Percentiles rank a stretch among this genome's conserved stretches.
phyloP scores from a whole-genome alignment of 2,329 filamentous ascomycete genomes.

The Fusarium incarnatum region DNA sequence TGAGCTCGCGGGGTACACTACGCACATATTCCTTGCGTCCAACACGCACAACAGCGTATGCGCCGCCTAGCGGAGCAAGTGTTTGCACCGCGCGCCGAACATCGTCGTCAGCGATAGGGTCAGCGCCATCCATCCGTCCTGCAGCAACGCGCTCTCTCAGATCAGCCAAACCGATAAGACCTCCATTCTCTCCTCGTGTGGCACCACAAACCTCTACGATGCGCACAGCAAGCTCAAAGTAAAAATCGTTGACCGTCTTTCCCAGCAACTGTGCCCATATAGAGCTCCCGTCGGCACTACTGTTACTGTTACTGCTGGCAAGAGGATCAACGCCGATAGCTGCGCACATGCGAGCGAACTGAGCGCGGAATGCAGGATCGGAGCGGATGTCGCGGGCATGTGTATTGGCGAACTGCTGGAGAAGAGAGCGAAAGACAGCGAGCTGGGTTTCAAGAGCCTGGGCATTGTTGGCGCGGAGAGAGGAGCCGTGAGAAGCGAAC shows the following conservation, averaged over 20 bases:
- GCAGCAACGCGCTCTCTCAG: conserved; percentile 80
- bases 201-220: conserved; percentile 92
- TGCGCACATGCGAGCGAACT: conserved; percentile 98
- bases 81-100: conserved; percentile 89
- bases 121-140: conserved; percentile 78
- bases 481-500: conserved; percentile 89
- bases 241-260: conserved; percentile 95
- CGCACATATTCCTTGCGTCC: conserved; percentile 89
- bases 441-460: conserved; percentile 92
- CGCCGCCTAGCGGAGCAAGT: conserved; percentile 86
- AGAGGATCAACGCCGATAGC: conserved; percentile 96
- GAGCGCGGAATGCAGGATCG: conserved; percentile 92
- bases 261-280: conserved; percentile 95
- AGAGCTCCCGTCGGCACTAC: conserved; percentile 67
- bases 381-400: conserved; percentile 97
- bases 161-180: conserved; percentile 86
- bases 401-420: conserved; percentile 94
- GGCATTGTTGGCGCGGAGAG: conserved; percentile 85
- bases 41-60: conserved; percentile 86
- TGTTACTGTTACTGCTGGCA: conserved; percentile 60
- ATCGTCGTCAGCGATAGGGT: conserved; percentile 91
- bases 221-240: conserved; percentile 95
- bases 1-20: conserved; percentile 93
- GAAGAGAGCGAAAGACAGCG: conserved; percentile 92
- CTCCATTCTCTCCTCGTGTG: conserved; percentile 90